phyloP scores from a whole-genome alignment of 2,329 filamentous ascomycete genomes.

The Aspergillus neoniger region DNA sequence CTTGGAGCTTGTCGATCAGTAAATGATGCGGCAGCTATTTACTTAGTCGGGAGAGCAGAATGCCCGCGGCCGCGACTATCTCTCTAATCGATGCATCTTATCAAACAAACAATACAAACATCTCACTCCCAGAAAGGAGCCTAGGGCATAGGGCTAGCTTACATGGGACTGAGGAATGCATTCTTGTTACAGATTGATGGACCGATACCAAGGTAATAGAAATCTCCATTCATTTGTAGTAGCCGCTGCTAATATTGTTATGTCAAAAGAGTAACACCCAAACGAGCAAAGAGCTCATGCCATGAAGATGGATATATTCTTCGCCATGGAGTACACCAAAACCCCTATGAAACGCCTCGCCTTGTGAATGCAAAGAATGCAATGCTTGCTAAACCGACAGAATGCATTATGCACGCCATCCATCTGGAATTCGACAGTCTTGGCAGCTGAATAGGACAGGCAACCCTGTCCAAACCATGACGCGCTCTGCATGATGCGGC shows the following conservation, averaged over 20 bases:
- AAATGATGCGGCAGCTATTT: not conserved
- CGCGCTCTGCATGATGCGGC: constrained; percentile 37
- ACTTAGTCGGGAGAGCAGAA: not conserved
- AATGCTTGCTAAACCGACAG: constrained; percentile 9
- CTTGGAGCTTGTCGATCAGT: not conserved
- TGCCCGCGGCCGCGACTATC: not conserved
- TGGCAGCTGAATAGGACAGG: constrained; percentile 41
- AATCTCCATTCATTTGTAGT: not conserved
- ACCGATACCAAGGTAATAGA: no score
- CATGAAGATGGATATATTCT: constrained; percentile 11
- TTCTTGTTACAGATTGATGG: not conserved
- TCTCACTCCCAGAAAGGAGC: no score
- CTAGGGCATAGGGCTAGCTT: not conserved
- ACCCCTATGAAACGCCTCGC: constrained; percentile 13
- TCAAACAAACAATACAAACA: not conserved
- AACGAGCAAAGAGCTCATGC: constrained; percentile 12
- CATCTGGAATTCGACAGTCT: constrained; percentile 32
- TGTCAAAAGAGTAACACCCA: constrained; percentile 2
- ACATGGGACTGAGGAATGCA: not conserved
- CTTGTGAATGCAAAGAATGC: constrained; percentile 4
- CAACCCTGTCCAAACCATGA: constrained; percentile 37
- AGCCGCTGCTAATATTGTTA: not conserved
- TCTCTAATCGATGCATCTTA: not conserved
- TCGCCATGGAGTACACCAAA: constrained; percentile 5
- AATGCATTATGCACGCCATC: constrained; percentile 36